Percentiles rank a stretch among this genome's conserved stretches.
Conservation (phyloP, 495 filamentous ascomycete species). For the Xylaria longipes region DNA sequence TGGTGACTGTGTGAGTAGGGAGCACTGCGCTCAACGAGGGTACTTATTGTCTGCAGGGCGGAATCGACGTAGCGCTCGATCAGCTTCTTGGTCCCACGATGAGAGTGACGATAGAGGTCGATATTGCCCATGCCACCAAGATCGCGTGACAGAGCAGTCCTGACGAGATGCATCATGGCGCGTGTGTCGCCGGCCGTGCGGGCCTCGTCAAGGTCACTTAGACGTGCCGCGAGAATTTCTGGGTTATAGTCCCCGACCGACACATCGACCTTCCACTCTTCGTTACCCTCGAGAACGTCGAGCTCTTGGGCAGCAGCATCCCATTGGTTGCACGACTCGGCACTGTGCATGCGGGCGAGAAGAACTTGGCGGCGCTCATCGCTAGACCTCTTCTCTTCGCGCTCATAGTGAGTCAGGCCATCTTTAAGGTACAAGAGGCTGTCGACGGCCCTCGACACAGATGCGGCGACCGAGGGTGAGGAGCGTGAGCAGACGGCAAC, state of each 20-base stretch:
- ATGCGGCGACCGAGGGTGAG: background rate
- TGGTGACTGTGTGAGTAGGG: background rate
- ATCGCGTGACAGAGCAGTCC: slow-evolving; percentile 80
- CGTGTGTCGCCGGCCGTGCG: slow-evolving; percentile 73
- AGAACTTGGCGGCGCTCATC: slow-evolving; percentile 70
- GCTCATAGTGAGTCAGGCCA: slow-evolving; percentile 62
- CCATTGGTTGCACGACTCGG: slow-evolving; percentile 70
- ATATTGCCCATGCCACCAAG: slow-evolving; percentile 86
- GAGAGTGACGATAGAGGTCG: slow-evolving; percentile 81
- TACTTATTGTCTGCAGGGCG: slow-evolving; percentile 71
- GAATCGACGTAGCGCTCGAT: slow-evolving; percentile 88
- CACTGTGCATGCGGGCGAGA: slow-evolving; percentile 66
- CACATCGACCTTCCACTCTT: slow-evolving; percentile 73
- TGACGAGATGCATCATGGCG: slow-evolving; percentile 77
- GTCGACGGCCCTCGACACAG: slow-evolving; percentile 31
- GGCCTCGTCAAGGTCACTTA: slow-evolving; percentile 78
- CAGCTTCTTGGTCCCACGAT: slow-evolving; percentile 84
- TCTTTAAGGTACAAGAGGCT: slow-evolving; percentile 47
- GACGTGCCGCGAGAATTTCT: slow-evolving; percentile 67
- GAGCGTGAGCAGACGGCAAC: background rate
- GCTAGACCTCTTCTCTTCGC: slow-evolving; percentile 52
- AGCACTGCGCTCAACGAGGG: slow-evolving; percentile 67
- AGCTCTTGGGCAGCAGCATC: slow-evolving; percentile 73
- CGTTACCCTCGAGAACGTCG: slow-evolving; percentile 80
- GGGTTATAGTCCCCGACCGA: slow-evolving; percentile 69